phyloP scores from a whole-genome alignment of 768 basidiomycete species.

The Calocybe indica region DNA sequence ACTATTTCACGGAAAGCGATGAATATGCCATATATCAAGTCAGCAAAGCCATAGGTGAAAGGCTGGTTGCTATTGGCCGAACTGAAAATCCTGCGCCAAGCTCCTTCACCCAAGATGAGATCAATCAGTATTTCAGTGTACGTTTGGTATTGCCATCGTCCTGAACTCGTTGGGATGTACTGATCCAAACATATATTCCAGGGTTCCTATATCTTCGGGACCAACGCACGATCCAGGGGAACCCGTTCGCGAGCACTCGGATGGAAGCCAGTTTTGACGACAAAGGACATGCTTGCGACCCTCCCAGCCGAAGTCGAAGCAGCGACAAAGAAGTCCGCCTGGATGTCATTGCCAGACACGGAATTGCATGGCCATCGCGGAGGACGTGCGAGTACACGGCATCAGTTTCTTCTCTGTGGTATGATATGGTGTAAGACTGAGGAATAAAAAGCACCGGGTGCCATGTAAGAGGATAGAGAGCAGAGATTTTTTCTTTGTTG shows the following conservation, averaged over 20 bases:
- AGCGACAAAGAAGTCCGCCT: too few species aligned
- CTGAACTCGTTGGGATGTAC: not conserved
- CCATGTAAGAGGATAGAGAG: too few species aligned
- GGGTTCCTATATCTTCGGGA: conserved; percentile 26
- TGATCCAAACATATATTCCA: conserved; percentile 5
- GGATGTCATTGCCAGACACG: too few species aligned
- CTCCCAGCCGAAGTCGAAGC: too few species aligned
- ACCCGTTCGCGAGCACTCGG: conserved; percentile 13
- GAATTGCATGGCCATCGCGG: too few species aligned
- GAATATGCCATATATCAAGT: not conserved
- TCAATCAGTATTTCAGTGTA: conserved; percentile 34
- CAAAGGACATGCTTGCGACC: too few species aligned
- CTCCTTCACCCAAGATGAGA: conserved; percentile 39
- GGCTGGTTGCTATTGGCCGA: not conserved
- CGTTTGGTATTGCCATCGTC: conserved; percentile 1
- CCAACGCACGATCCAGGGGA: conserved; percentile 31
- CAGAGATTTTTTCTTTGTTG: too few species aligned
- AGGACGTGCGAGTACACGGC: too few species aligned
- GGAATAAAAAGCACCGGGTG: too few species aligned
- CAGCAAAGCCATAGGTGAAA: not conserved
- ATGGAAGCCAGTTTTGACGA: conserved; percentile 30
- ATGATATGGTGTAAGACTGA: too few species aligned
- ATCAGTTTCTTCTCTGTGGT: too few species aligned
- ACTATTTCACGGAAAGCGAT: not conserved
- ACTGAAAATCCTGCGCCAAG: not conserved